Evolutionary conservation across 495 filamentous ascomycete species (phyloP), one percentile per base, ranked within the genome.

Genomic region (Penicillium diatomitis): DNA sequence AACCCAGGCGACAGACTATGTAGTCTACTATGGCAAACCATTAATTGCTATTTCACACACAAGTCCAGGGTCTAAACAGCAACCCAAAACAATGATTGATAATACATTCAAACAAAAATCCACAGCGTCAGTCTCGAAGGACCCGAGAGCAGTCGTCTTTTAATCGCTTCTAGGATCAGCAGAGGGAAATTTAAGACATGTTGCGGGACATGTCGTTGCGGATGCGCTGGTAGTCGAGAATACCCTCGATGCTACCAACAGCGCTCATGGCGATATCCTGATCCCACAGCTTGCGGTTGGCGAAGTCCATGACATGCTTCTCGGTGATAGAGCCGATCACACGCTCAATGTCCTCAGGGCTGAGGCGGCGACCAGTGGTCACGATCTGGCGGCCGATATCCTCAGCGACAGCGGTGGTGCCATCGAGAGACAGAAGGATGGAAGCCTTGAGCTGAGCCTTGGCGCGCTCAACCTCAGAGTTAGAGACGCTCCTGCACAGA

Each of bases 401-500:
- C 77, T 99, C 92, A 40, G 92, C 92, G 33, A 95, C 86, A 53
- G 91, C 88, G 36, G 91, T 95, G 58, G 94, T 97, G 67, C 88
- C 94, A 73, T 99, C 92, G 32, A 99, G 88, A 32, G 88, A 90
- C 55, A 99, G 83, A 46, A 98, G 84, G 57, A 97, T 88, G 32
- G 92, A 95, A 43, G 94, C 94, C 81, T 98, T 98, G 55, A 99
- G 85, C 75, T 99, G 92, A 46, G 94, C 86, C 80, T 99, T 99
- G 65, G 92, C 94, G 50, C 92, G 91, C 82, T 99, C 92, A 48
- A 88, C 85, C 74, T 99, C 92, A 50, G 91, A 80, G 61, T 87
- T 79, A 61, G 80, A 83, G 60, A 99, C 92, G 69, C 78, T 82
- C 76, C 80, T 80, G 45, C 86, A 88, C 43, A 99, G 81, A 42